These are phyloP conservation scores for Microcera coccophila DNA, from an alignment of 2,329 filamentous ascomycete species.

Conservation along the genomic window DNA sequence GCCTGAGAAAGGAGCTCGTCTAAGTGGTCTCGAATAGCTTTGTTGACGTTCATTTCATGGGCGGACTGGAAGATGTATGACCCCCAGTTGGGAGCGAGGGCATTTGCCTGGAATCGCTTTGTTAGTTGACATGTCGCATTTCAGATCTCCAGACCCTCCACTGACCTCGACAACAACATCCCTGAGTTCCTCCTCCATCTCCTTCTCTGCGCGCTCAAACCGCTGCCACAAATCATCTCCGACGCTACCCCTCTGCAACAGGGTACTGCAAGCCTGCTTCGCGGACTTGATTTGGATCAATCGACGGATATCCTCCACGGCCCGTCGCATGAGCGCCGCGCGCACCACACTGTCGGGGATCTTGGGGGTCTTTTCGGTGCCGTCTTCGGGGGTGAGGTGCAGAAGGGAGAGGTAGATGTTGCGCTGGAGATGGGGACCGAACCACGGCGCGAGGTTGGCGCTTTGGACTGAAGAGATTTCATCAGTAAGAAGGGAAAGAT, in stretches of 20 bases:
- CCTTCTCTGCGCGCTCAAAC: conserved; percentile 87
- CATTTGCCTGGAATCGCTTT: conserved; percentile 68
- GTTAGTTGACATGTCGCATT: conserved; percentile 6
- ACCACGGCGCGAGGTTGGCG: conserved; percentile 89
- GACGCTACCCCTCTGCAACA: conserved; percentile 86
- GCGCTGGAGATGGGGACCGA: conserved; percentile 82
- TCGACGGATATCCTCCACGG: conserved; percentile 87
- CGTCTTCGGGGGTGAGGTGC: conserved; percentile 64
- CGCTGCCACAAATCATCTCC: conserved; percentile 95
- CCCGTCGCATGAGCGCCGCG: conserved; percentile 82
- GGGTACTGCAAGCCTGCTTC: conserved; percentile 78
- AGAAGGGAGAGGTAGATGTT: conserved; percentile 93
- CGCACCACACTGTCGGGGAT: conserved; percentile 82
- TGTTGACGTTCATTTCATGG: conserved; percentile 90
- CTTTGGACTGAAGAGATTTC: conserved; percentile 57
- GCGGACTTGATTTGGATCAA: conserved; percentile 84
- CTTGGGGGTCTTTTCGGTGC: conserved; percentile 62
- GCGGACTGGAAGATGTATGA: conserved; percentile 95
- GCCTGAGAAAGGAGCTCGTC: conserved; percentile 70
- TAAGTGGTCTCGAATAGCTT: conserved; percentile 68
- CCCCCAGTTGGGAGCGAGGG: conserved; percentile 83
- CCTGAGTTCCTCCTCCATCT: conserved; percentile 92
- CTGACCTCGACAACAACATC: conserved; percentile 89
- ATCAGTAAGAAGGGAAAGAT: neutral
- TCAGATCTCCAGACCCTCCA: too few relatives aligned